Evolutionary conservation across 345 rosid species (phyloP).

Genomic region (Camelina neglecta): DNA sequence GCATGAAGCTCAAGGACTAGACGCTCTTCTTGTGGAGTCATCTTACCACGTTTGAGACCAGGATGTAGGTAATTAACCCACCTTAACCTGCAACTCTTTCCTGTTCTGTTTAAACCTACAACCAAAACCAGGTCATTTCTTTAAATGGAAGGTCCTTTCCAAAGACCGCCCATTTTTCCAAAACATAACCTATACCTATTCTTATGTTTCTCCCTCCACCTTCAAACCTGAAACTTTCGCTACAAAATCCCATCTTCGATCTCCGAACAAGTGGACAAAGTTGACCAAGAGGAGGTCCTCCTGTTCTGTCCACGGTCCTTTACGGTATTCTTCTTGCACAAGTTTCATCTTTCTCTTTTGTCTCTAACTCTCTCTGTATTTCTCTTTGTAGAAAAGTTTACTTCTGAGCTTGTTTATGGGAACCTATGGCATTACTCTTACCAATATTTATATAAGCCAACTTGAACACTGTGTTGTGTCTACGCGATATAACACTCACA

Average conservation of each 20-base stretch:
- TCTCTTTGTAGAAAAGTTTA: conserved; percentile 20
- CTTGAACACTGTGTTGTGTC: conserved; percentile 41
- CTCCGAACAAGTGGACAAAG: conserved; percentile 92
- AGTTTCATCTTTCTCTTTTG: conserved; percentile 51
- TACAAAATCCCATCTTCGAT: conserved; percentile 98
- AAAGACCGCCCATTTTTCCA: conserved; percentile 55
- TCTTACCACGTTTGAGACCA: conserved; percentile 95
- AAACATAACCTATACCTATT: conserved; percentile 63
- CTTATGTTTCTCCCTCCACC: conserved; percentile 97
- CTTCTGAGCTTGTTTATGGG: conserved; percentile 41
- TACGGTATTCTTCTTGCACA: conserved; percentile 73
- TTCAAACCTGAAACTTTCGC: conserved; percentile 99
- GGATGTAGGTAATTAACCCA: conserved; percentile 99
- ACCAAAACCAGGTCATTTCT: conserved; percentile 58
- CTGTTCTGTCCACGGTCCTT: conserved; percentile 98
- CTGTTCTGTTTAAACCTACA: conserved; percentile 98
- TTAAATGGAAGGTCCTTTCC: conserved; percentile 56
- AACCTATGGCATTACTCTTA: conserved; percentile 30
- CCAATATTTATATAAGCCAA: conserved; percentile 57
- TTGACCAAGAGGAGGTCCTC: conserved; percentile 83
- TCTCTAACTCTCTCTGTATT: conserved; percentile 23
- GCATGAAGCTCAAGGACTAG: conserved; percentile 91
- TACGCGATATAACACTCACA: conserved; percentile 43
- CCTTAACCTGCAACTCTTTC: conserved; percentile 98
- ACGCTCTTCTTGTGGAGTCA: conserved; percentile 91